These are phyloP conservation scores for Trichoderma sp. DNA, from an alignment of 2,329 filamentous ascomycete species.

Conservation along the genomic window DNA sequence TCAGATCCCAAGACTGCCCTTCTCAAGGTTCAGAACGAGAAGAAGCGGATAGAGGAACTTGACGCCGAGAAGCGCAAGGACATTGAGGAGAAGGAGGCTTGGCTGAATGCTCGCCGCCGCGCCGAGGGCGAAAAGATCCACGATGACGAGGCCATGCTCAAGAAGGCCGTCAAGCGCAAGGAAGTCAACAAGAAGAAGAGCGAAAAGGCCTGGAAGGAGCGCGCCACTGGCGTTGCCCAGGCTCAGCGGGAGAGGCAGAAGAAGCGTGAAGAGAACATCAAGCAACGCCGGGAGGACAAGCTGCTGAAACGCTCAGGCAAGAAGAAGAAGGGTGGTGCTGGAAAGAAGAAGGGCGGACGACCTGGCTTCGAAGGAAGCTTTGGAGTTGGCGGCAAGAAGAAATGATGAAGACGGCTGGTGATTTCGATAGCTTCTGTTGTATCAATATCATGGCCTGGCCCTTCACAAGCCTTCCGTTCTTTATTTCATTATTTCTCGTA, in stretches of 20 bases:
- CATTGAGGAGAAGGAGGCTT: constrained; percentile 89
- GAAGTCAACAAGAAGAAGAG: constrained; percentile 89
- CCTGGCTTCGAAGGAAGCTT: constrained; percentile 73
- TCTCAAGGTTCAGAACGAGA: constrained; percentile 82
- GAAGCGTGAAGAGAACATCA: constrained; percentile 79
- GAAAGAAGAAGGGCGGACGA: constrained; percentile 53
- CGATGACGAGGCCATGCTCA: constrained; percentile 83
- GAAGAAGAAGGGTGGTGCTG: constrained; percentile 51
- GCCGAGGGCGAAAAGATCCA: constrained; percentile 87
- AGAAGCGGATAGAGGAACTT: constrained; percentile 73
- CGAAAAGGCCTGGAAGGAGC: constrained; percentile 81
- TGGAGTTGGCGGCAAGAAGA: constrained; percentile 52
- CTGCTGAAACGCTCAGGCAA: constrained; percentile 58
- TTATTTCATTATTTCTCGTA: not conserved
- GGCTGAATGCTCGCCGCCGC: constrained; percentile 86
- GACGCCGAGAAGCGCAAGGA: constrained; percentile 81
- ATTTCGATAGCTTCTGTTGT: constrained; percentile 2
- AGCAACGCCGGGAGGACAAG: constrained; percentile 75
- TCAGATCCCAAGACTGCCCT: constrained; percentile 84
- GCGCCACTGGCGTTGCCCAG: constrained; percentile 71
- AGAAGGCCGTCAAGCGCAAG: constrained; percentile 94
- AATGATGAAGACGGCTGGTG: constrained; percentile 42
- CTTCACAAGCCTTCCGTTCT: not conserved
- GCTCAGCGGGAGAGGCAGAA: constrained; percentile 76
- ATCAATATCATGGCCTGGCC: not conserved